phyloP scores from a whole-genome alignment of 805 yeast species.

The Barnettozyma pratensis region DNA sequence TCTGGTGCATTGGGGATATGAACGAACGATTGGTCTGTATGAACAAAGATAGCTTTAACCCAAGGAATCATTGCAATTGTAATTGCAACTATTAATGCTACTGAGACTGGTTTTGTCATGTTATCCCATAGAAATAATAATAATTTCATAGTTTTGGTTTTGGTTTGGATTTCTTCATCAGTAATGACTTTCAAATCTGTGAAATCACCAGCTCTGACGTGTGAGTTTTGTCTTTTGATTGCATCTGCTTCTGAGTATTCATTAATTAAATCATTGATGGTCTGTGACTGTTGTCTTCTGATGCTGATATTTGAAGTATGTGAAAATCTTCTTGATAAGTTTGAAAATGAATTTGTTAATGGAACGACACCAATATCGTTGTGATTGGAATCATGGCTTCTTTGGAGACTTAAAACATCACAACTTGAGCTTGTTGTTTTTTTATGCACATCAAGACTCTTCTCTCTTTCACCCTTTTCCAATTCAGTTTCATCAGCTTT shows the following conservation, averaged over 20 bases:
- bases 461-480: background rate
- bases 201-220: conserved; percentile 16
- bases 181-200: conserved; percentile 16
- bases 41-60: conserved; percentile 66
- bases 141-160: conserved; percentile 2
- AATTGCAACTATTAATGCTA: conserved; percentile 61
- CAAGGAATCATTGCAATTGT: conserved; percentile 83
- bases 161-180: background rate
- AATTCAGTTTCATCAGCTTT: background rate
- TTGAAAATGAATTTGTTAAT: conserved; percentile 1
- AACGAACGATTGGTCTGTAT: conserved; percentile 28
- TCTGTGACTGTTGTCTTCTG: conserved; percentile 12
- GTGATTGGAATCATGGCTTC: background rate
- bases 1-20: conserved; percentile 78
- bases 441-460: conserved; percentile 1
- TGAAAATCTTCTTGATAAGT: conserved; percentile 2
- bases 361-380: conserved; percentile 3
- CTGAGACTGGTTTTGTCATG: conserved; percentile 66
- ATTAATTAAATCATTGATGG: conserved; percentile 40
- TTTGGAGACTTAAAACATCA: background rate
- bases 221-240: conserved; percentile 10
- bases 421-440: background rate
- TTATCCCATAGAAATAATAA: conserved; percentile 40
- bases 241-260: conserved; percentile 34
- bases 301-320: conserved; percentile 3